phyloP scores from a whole-genome alignment of 768 basidiomycete species.

The Megacollybia marginata region DNA sequence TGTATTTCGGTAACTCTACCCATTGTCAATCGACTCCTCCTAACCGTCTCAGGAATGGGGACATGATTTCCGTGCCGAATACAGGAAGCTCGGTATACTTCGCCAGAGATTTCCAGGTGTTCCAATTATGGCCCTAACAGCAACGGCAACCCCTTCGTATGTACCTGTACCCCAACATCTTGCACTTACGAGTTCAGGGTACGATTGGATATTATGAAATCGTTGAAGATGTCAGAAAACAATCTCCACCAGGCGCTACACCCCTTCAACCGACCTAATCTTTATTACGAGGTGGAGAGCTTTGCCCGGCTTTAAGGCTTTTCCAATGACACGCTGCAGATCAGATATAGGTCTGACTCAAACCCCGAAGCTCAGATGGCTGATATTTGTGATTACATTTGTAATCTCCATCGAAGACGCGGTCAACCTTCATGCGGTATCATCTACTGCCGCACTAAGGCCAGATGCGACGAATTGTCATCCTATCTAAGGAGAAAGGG shows the following conservation, averaged over 20 bases:
- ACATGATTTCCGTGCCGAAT: slow-evolving; percentile 72
- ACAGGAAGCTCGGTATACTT: slow-evolving; percentile 65
- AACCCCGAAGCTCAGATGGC: slow-evolving; percentile 49
- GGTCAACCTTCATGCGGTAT: slow-evolving; percentile 61
- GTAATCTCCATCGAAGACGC: slow-evolving; percentile 50
- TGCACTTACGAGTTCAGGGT: slow-evolving; percentile 38
- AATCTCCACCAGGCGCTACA: slow-evolving; percentile 59
- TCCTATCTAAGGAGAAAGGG: slow-evolving; percentile 59
- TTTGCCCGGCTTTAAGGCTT: neutral
- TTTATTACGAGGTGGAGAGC: slow-evolving; percentile 66
- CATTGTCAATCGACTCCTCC: neutral
- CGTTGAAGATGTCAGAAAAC: slow-evolving; percentile 49
- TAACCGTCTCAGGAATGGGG: slow-evolving; percentile 63
- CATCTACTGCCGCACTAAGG: slow-evolving; percentile 67
- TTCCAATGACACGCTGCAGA: slow-evolving; percentile 26
- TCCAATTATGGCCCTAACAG: slow-evolving; percentile 85
- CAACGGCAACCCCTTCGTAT: slow-evolving; percentile 69
- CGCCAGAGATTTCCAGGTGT: slow-evolving; percentile 57
- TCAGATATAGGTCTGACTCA: slow-evolving; percentile 54
- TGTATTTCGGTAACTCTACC: slow-evolving; percentile 62
- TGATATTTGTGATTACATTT: slow-evolving; percentile 62
- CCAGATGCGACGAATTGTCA: slow-evolving; percentile 62
- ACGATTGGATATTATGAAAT: slow-evolving; percentile 63
- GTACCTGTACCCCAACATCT: slow-evolving; percentile 10
- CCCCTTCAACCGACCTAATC: slow-evolving; percentile 74